Evolutionary conservation across 495 filamentous ascomycete genomes (phyloP).

Genomic region (Penicillium coffeae): DNA sequence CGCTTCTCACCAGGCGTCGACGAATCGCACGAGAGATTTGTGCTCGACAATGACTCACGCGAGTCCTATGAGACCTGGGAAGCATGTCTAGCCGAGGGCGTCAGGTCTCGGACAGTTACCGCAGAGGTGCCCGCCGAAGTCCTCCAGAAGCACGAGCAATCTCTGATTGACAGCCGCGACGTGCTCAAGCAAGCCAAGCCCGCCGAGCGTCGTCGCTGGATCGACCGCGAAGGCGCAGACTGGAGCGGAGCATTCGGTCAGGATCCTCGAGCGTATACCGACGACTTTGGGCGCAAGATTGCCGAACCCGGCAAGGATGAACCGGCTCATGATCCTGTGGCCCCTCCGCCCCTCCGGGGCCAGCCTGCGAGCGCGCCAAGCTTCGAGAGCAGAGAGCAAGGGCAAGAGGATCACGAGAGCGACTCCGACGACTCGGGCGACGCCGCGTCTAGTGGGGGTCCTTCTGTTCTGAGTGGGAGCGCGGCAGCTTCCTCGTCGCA

Average conservation of each 20-base stretch:
- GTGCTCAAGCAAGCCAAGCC: constrained; percentile 66
- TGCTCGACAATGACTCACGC: constrained; percentile 80
- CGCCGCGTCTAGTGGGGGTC: no score
- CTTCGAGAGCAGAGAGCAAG: background rate
- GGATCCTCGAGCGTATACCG: constrained; percentile 54
- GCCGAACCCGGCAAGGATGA: constrained; percentile 53
- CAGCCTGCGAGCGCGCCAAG: constrained; percentile 16
- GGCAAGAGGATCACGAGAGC: constrained; percentile 3
- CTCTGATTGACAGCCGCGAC: constrained; percentile 71
- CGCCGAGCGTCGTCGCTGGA: constrained; percentile 71
- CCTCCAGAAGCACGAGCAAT: constrained; percentile 72
- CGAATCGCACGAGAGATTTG: constrained; percentile 75
- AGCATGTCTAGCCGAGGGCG: constrained; percentile 80
- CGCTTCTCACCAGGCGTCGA: constrained; percentile 89
- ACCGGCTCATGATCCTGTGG: constrained; percentile 55
- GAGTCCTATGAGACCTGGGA: constrained; percentile 96
- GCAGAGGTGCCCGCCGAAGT: constrained; percentile 64
- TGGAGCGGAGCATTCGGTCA: constrained; percentile 85
- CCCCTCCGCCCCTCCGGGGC: constrained; percentile 41
- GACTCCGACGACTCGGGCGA: constrained; percentile 11
- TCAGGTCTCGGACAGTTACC: constrained; percentile 61
- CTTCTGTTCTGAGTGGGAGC: constrained; percentile 15
- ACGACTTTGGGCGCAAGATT: constrained; percentile 46
- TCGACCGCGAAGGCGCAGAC: constrained; percentile 74
- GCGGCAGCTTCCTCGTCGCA: constrained; percentile 11